These are phyloP conservation scores for Phytophthora podocarpi DNA, from an alignment of 352 stramenopile genomes.

Conservation along the genomic window DNA sequence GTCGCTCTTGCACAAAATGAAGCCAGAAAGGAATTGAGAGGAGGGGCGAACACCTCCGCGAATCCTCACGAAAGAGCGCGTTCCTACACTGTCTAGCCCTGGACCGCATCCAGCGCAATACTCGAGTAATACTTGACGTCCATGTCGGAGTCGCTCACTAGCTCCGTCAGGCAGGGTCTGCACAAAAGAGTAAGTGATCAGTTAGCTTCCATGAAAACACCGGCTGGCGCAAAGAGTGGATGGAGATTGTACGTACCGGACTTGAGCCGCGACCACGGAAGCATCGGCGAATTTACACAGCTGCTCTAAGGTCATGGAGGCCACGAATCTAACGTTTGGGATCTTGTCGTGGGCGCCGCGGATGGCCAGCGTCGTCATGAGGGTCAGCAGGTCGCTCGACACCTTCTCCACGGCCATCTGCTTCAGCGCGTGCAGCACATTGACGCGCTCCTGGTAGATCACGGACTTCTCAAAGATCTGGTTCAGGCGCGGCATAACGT, in stretches of 20 bases:
- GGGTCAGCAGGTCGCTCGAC: slow-evolving; percentile 65
- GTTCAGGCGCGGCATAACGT: slow-evolving; percentile 75
- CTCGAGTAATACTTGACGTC: slow-evolving; percentile 91
- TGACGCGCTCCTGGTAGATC: slow-evolving; percentile 88
- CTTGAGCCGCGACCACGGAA: slow-evolving; percentile 70
- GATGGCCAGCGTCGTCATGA: slow-evolving; percentile 73
- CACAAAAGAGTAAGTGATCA: background rate
- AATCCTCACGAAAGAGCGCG: slow-evolving; percentile 30
- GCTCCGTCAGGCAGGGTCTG: slow-evolving; percentile 76
- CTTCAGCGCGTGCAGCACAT: slow-evolving; percentile 80
- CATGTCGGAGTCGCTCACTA: slow-evolving; percentile 79
- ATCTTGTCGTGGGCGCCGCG: slow-evolving; percentile 84
- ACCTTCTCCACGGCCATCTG: slow-evolving; percentile 78
- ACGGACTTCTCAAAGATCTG: slow-evolving; percentile 88
- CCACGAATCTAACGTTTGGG: slow-evolving; percentile 89
- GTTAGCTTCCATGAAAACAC: slow-evolving; percentile 5
- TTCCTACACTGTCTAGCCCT: slow-evolving; percentile 58
- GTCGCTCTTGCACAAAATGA: slow-evolving; percentile 16
- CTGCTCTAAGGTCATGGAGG: slow-evolving; percentile 84
- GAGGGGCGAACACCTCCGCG: slow-evolving; percentile 18
- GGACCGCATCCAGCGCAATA: slow-evolving; percentile 76
- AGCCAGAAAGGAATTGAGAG: slow-evolving; percentile 37
- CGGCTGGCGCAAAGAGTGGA: background rate
- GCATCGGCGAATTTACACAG: slow-evolving; percentile 82
- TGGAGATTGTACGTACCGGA: slow-evolving; percentile 54